Percentiles rank a stretch among this genome's conserved stretches.
Conservation (phyloP, 768 basidiomycete genomes). For the Pisolithus sp. region DNA sequence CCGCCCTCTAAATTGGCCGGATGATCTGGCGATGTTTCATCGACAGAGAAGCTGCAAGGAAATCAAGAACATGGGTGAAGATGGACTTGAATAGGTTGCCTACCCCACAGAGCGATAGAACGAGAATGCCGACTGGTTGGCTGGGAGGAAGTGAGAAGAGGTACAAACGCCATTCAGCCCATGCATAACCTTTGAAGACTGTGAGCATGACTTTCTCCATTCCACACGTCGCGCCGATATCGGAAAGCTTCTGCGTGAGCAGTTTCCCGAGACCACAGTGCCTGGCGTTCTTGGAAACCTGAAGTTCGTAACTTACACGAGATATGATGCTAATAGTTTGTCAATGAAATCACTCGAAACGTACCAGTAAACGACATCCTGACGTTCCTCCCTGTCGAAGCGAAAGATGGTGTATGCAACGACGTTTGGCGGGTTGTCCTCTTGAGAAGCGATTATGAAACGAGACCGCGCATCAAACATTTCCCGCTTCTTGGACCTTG, state of each 20-base stretch:
- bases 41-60: slow-evolving; percentile 44
- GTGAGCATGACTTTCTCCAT: slow-evolving; percentile 76
- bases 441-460: slow-evolving; percentile 42
- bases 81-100: slow-evolving; percentile 6
- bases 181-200: slow-evolving; percentile 57
- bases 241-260: slow-evolving; percentile 43
- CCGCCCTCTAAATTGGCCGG: slow-evolving; percentile 19
- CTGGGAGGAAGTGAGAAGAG: slow-evolving; percentile 25
- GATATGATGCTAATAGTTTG: neutral
- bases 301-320: slow-evolving; percentile 65
- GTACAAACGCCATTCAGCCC: neutral
- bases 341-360: slow-evolving; percentile 4
- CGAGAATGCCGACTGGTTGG: slow-evolving; percentile 35
- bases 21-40: slow-evolving; percentile 47
- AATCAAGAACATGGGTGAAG: neutral
- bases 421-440: slow-evolving; percentile 19
- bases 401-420: slow-evolving; percentile 55
- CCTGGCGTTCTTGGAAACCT: slow-evolving; percentile 41
- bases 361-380: slow-evolving; percentile 68
- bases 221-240: slow-evolving; percentile 43
- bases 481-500: slow-evolving; percentile 48
- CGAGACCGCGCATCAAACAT: slow-evolving; percentile 56
- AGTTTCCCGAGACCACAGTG: slow-evolving; percentile 54
- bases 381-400: slow-evolving; percentile 61
- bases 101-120: slow-evolving; percentile 59